Evolutionary conservation across 2,329 filamentous ascomycete genomes (phyloP).

Genomic region (Penicillium italicum): DNA sequence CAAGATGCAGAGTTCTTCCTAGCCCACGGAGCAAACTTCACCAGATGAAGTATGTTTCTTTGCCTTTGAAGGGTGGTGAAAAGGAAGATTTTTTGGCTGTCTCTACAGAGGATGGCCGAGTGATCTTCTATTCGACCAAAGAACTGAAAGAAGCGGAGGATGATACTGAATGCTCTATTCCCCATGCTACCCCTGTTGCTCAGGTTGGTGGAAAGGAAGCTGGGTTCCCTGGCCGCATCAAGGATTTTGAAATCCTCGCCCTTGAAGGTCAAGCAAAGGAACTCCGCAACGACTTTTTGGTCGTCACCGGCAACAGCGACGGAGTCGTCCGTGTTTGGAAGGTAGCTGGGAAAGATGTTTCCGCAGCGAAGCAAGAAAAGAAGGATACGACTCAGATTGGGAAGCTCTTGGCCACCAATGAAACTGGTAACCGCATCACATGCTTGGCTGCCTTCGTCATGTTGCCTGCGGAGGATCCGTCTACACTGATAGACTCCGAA

Average conservation of each 20-base stretch:
- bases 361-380: constrained; percentile 12
- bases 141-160: constrained; percentile 39
- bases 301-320: constrained; percentile 78
- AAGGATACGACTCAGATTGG: constrained; percentile 52
- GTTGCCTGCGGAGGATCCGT: constrained; percentile 56
- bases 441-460: constrained; percentile 84
- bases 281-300: constrained; percentile 45
- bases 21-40: constrained; percentile 74
- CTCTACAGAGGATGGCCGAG: constrained; percentile 84
- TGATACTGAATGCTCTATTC: constrained; percentile 53
- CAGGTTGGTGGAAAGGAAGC: constrained; percentile 71
- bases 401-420: constrained; percentile 68
- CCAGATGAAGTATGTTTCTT: constrained; percentile 66
- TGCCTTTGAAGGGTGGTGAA: constrained; percentile 43
- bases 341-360: constrained; percentile 42
- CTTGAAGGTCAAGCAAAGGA: constrained; percentile 37
- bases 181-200: constrained; percentile 61
- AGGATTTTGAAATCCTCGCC: constrained; percentile 73
- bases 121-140: constrained; percentile 76
- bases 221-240: constrained; percentile 70
- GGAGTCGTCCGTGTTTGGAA: constrained; percentile 78
- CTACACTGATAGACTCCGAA: constrained; percentile 59
- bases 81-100: constrained; percentile 62
- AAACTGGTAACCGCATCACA: constrained; percentile 84
- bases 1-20: constrained; percentile 69